Base-by-base conservation (phyloP, 768 basidiomycete genomes). In the Stropharia rugosoannulata region DNA sequence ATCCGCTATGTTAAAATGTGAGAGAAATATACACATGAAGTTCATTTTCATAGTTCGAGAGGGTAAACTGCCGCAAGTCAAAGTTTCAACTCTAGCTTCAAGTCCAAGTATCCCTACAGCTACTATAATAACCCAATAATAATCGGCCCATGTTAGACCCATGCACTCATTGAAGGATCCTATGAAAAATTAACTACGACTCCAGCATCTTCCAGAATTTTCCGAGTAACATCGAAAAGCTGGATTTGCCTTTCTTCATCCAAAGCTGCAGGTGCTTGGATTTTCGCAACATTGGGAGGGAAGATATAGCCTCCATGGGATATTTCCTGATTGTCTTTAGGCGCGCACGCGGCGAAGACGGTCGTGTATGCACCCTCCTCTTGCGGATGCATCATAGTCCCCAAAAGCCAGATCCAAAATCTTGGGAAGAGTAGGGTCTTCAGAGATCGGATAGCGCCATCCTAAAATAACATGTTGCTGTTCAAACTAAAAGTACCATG, bases 371-470 rank as follows among this genome's bases (percentile, higher is more conserved):
- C 64, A 10, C 62, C 64, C 48, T 53, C 38, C 22, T 62, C 62
- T 37, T 65, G 64, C 2, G 64, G 60, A 18, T 62, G 56, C 64
- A 65, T 65, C 51, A 65, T 51, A 12, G 42, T 63, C 2, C 62
- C 56, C 44, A 65, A 43, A 13, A 63, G 54, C 60, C 62, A 63
- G 7, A 66, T 62, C 64, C 64, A 66, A 38, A 66, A 59, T n/a
- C 56, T 55, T 19, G 62, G 56, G 8, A 66, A 27, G 13, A 57
- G 60, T 15, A 66, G 45, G 2, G 60, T 59, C 35, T 62, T 58
- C 15, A 66, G 57, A 35, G 58, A 57, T 2, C 62, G 62, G 22
- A 62, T 60, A 16, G 63, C 58, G 40, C 61, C 59, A 41, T 62
- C 61, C 59, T 66, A 43, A 12, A 55, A 11, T 7, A 43, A 39